Base-by-base conservation (phyloP, 495 filamentous ascomycete genomes). In the Penicillium subrubescens region DNA sequence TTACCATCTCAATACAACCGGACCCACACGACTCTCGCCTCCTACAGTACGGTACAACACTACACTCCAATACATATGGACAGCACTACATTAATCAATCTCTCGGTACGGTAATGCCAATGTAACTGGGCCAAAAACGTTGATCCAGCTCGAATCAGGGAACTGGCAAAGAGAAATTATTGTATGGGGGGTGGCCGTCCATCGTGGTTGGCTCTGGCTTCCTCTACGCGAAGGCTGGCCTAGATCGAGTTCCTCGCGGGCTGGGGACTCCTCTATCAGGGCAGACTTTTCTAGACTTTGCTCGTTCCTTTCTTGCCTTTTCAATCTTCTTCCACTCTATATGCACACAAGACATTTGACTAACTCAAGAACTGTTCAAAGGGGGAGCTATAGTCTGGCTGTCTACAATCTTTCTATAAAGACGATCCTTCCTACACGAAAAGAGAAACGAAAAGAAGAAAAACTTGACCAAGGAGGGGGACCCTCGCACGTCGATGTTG, bases 401-500 rank as follows among this genome's bases (percentile, higher is more conserved):
- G 2, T 31, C 27, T 31, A 15, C 12, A n/a, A 6, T 8, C 17
- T 4, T 4, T 2, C 14, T 52, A 1, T 5, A 6, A 52, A 7
- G 25, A 48, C 21, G 8, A 5, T 48, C 44, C 44, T 12, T 48
- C 19, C 25, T n/a, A 25, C 21, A 12, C 8, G 8, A 48, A 23
- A 2, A 8, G 19, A 48, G n/a, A 21, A 46, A 8, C 15, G 15
- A 11, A 21, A 11, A 5, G 21, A 14, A 48, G 14, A 48, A 48
- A 48, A 11, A 11, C 44, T 23, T 14, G 19, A 23, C 8, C 25
- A 31, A 5, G 48, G 25, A 52, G 29, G 12, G 44, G 48, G 44
- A 48, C 44, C 44, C 44, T 48, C 48, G 48, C 23, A 52, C 37
- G 53, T 67, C 52, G 39, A 63, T 44, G 50, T 63, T 19, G 57